Evolutionary conservation across 2,329 filamentous ascomycete genomes (phyloP).

Genomic region (Trichophyton schoenleinii): DNA sequence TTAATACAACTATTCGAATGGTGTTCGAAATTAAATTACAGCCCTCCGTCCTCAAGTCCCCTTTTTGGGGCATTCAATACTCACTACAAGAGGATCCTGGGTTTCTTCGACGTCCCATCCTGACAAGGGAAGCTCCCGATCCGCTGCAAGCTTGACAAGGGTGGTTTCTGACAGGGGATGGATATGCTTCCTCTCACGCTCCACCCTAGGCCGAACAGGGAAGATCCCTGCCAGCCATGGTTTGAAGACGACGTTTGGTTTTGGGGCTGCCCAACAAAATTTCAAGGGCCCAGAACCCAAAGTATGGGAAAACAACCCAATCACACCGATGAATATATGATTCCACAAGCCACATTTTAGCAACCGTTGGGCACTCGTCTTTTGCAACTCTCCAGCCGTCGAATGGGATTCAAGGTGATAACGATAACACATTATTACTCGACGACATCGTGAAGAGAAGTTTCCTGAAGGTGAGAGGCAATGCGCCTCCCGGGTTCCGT

Average conservation of each 20-base stretch:
- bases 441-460: neutral
- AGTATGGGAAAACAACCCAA: neutral
- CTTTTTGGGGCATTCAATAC: neutral
- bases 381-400: neutral
- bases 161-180: neutral
- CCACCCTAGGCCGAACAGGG: neutral
- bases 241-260: neutral
- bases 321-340: neutral
- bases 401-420: neutral
- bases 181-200: conserved; percentile 2
- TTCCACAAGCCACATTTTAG: neutral
- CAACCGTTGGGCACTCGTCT: neutral
- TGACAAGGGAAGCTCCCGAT: neutral
- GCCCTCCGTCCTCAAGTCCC: neutral
- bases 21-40: neutral
- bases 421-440: neutral
- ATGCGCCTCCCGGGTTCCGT: neutral
- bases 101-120: neutral
- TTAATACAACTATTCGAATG: neutral
- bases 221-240: neutral
- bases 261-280: conserved; percentile 2
- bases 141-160: neutral
- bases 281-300: neutral
- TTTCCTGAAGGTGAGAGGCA: neutral
- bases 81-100: neutral